phyloP scores from a whole-genome alignment of 345 rosid species.

The thale cress (Arabidopsis thaliana) region DNA sequence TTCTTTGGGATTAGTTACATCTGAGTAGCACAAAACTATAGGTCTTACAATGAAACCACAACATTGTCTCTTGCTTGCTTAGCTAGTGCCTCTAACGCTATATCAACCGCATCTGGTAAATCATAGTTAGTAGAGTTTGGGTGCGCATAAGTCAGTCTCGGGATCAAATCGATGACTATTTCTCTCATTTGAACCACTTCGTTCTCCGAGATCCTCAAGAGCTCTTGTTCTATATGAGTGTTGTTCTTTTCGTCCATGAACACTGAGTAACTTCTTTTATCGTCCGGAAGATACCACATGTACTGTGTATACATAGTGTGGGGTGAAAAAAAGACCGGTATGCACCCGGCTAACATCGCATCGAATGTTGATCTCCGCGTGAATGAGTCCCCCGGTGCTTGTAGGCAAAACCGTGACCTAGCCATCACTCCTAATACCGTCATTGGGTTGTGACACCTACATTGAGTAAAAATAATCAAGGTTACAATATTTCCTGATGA shows the following conservation, averaged over 20 bases:
- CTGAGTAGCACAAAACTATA: not conserved
- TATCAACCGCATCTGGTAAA: conserved; percentile 39
- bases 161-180: conserved; percentile 31
- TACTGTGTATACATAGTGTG: conserved; percentile 23
- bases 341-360: conserved; percentile 12
- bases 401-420: conserved; percentile 51
- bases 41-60: conserved; percentile 10
- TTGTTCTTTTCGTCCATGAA: conserved; percentile 2
- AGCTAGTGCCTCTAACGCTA: conserved; percentile 26
- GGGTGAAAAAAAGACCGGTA: conserved; percentile 11
- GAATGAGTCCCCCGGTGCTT: conserved; percentile 35
- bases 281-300: conserved; percentile 22
- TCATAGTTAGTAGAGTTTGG: conserved; percentile 14
- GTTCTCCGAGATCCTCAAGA: not conserved
- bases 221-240: not conserved
- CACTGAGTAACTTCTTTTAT: conserved; percentile 9
- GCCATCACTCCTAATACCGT: conserved; percentile 37
- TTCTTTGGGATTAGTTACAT: not conserved
- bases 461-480: not conserved
- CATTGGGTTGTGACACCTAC: conserved; percentile 36
- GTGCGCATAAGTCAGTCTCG: conserved; percentile 30
- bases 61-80: not conserved
- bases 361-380: conserved; percentile 7
- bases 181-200: conserved; percentile 25
- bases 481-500: not conserved